Evolutionary conservation across 2,329 filamentous ascomycete species (phyloP).

Genomic region (Aspergillus carbonarius): DNA sequence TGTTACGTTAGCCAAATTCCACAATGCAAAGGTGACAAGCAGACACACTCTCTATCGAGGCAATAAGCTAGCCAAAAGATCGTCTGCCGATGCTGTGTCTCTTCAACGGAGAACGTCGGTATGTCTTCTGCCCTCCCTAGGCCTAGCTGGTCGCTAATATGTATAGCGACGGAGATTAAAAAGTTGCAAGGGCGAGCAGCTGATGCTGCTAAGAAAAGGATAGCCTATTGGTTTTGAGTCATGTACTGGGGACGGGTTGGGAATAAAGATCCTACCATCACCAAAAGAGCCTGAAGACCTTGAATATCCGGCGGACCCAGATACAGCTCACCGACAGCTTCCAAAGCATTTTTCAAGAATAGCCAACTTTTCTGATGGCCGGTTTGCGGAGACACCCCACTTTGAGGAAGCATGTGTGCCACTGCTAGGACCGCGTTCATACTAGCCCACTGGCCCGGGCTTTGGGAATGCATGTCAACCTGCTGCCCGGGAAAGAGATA

Average conservation of each 20-base stretch:
- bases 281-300: conserved; percentile 16
- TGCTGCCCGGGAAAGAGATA: conserved; percentile 10
- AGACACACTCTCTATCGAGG: conserved; percentile 20
- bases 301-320: conserved; percentile 16
- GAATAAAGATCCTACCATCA: conserved; percentile 11
- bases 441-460: conserved; percentile 16
- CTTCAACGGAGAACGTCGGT: neutral
- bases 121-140: conserved; percentile 4
- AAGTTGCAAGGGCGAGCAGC: conserved; percentile 15
- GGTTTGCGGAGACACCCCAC: neutral
- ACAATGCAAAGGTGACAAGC: no score
- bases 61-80: conserved; percentile 20
- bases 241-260: neutral
- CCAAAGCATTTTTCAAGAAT: conserved; percentile 18
- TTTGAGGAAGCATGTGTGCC: conserved; percentile 10
- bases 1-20: neutral
- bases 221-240: conserved; percentile 2
- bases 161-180: conserved; percentile 15
- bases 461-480: conserved; percentile 1
- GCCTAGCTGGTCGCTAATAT: conserved; percentile 15
- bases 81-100: conserved; percentile 9
- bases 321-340: conserved; percentile 13
- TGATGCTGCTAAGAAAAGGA: conserved; percentile 13
- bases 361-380: conserved; percentile 17
- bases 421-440: conserved; percentile 18